Evolutionary conservation across 768 basidiomycete species (phyloP).

Genomic region (Cyathus striatus): DNA sequence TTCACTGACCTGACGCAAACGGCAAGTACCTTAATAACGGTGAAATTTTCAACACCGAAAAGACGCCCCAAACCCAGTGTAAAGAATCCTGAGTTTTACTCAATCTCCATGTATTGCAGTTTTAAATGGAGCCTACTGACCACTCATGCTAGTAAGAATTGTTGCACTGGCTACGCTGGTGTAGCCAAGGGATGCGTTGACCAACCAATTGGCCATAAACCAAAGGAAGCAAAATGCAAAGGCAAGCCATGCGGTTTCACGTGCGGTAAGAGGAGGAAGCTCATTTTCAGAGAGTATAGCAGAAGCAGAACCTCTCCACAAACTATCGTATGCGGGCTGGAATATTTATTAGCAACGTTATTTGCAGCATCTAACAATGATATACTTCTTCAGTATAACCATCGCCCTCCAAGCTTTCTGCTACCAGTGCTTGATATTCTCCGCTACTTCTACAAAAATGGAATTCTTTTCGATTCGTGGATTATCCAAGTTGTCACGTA

Average conservation of each 20-base stretch:
- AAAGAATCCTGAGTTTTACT: slow-evolving; percentile 69
- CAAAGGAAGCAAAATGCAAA: slow-evolving; percentile 81
- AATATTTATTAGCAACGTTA: too few species aligned
- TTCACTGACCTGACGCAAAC: slow-evolving; percentile 68
- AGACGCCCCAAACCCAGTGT: slow-evolving; percentile 81
- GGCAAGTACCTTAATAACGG: slow-evolving; percentile 65
- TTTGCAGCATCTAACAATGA: too few species aligned
- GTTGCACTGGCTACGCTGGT: slow-evolving; percentile 96
- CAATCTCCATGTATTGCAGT: background rate
- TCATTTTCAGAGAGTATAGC: background rate
- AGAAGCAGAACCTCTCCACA: background rate
- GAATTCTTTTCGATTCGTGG: background rate
- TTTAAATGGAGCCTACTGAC: slow-evolving; percentile 34
- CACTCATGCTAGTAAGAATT: slow-evolving; percentile 84
- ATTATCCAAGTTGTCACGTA: background rate
- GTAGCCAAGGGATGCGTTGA: slow-evolving; percentile 79
- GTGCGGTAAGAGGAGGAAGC: slow-evolving; percentile 18
- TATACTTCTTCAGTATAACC: slow-evolving; percentile 1
- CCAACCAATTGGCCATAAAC: slow-evolving; percentile 92
- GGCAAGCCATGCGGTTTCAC: slow-evolving; percentile 77
- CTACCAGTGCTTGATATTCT: slow-evolving; percentile 18
- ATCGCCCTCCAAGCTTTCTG: slow-evolving; percentile 1
- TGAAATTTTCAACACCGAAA: slow-evolving; percentile 76
- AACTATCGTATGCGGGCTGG: background rate
- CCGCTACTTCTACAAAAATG: slow-evolving; percentile 6